Base-by-base conservation (phyloP, 2,329 filamentous ascomycete species). In the Apiospora saccharicola region DNA sequence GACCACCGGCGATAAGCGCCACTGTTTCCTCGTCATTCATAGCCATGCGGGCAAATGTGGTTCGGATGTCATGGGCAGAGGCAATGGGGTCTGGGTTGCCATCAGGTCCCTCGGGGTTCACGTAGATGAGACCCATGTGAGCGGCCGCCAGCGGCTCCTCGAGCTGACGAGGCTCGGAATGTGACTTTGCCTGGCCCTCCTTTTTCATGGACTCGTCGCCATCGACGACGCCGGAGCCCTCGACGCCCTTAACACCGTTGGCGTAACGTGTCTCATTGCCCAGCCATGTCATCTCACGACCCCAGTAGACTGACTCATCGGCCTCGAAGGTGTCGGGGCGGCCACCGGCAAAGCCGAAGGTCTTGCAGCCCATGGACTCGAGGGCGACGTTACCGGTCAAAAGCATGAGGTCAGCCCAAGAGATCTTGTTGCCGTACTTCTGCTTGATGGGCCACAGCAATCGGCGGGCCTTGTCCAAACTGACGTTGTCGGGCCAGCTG, bases 1-100 rank as follows among this genome's bases (percentile, higher is more conserved):
- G 93, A 51, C 93, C 93, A 79, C 93, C 93, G 53, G 91, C 91
- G 79, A 95, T 95, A 67, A 95, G 85, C 22, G 93, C 93, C 70
- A 93, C 92, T 0, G 93, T 95, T 86, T 95, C 93, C 83, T 93
- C 90, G 80, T 94, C 92, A 79, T 93, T 90, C 93, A 95, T 95
- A 74, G 90, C 93, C 93, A 95, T 95, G 81, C 92, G 92, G 75
- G 86, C 87, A 77, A 95, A 95, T 26, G 93, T 94, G 73, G 86
- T 87, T 75, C 92, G 92, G 79, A 95, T 95, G 78, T 95, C 93
- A 72, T 87, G 83, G 53, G 90, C 93, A 1, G 93, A 87, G 16
- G 91, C 91, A 51, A 91, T 81, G 26, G 92, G 91, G 78, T 95
- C 92, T 3, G 92, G 91, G 71, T 88, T 88, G 73, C 90, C 92